Base-by-base conservation (phyloP, 371 early-diverging fungal species). In the Saksenaea vasiformis region DNA sequence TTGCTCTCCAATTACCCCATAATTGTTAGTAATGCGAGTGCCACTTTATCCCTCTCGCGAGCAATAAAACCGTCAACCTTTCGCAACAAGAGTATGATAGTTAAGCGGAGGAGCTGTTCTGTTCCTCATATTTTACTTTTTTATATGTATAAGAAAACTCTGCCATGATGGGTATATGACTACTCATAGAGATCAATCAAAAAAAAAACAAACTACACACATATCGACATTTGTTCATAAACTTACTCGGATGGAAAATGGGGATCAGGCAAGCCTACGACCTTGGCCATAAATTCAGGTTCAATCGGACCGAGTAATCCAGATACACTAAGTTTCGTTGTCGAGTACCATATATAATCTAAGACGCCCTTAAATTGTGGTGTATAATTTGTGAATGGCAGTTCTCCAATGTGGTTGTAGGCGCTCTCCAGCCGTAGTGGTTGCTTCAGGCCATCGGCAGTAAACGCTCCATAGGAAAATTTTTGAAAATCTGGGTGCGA, bases 281-380 rank as follows among this genome's bases (percentile, higher is more conserved):
- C 71, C 26, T 80, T 80, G 9, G 70, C 64, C 59, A 87, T 72
- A 72, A 93, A 94, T 66, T 89, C 90, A 51, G 82, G 83, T 60
- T 93, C 93, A 7, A 97, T 85, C 19, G 87, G 84, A 15, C 91
- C 91, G 60, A 96, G 74, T 22, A 95, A 67, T 1, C 94, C 93
- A 22, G 89, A 80, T 5, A 90, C 86, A n/a, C 79, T 71, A 26
- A 92, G 74, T 26, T 90, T 79, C 39, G 79, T 80, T 47, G 87
- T 84, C 5, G 90, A 82, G 79, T 92, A 92, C 90, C 95, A 98
- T 63, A 99, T 93, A 69, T 96, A 97, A 77, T 99, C 99, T 62
- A 99, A 94, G 22, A 92, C 91, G 0, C 93, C 98, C 59, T 80
- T 86, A 68, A 95, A 98, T 3, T 72, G 68, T 3, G 97, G 93